Conservation (phyloP, 495 filamentous ascomycete genomes). For the Chaetomium tenue region DNA sequence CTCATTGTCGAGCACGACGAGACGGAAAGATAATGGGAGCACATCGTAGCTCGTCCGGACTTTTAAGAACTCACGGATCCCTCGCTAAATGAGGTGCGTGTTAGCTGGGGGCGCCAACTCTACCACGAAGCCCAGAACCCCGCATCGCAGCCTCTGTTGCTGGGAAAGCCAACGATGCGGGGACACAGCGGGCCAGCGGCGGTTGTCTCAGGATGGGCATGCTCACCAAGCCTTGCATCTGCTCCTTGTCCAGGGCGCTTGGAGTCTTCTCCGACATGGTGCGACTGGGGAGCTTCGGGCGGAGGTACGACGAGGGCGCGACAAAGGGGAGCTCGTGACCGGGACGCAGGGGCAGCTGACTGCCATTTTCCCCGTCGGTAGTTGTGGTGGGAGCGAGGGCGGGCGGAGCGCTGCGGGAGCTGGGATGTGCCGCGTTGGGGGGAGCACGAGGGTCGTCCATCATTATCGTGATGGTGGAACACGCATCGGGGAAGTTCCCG, state of each 20-base stretch:
- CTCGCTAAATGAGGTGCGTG: slow-evolving; percentile 54
- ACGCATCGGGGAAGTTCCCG: slow-evolving; percentile 29
- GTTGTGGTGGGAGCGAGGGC: slow-evolving; percentile 26
- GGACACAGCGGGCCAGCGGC: slow-evolving; percentile 1
- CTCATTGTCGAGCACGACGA: slow-evolving; percentile 92
- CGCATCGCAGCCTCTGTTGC: slow-evolving; percentile 27
- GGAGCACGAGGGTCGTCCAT: slow-evolving; percentile 41
- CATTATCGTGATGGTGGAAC: slow-evolving; percentile 42
- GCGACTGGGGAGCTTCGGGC: slow-evolving; percentile 56
- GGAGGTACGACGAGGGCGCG: slow-evolving; percentile 83
- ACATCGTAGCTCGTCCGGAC: slow-evolving; percentile 98
- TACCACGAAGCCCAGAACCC: slow-evolving; percentile 26
- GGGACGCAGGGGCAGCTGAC: slow-evolving; percentile 33
- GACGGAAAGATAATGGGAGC: slow-evolving; percentile 91
- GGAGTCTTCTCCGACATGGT: slow-evolving; percentile 57
- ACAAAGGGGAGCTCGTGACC: slow-evolving; percentile 62
- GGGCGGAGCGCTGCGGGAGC: slow-evolving; percentile 26
- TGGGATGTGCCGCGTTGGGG: slow-evolving; percentile 33
- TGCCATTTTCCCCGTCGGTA: slow-evolving; percentile 31
- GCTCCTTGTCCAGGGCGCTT: slow-evolving; percentile 81
- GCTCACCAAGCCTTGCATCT: slow-evolving; percentile 88
- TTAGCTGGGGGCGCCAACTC: slow-evolving; percentile 16
- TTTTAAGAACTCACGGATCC: slow-evolving; percentile 94
- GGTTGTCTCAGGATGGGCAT: slow-evolving; percentile 33
- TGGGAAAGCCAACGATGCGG: neutral